phyloP scores from a whole-genome alignment of 176 grass and related monocot genomes.

The Secale cereale region DNA sequence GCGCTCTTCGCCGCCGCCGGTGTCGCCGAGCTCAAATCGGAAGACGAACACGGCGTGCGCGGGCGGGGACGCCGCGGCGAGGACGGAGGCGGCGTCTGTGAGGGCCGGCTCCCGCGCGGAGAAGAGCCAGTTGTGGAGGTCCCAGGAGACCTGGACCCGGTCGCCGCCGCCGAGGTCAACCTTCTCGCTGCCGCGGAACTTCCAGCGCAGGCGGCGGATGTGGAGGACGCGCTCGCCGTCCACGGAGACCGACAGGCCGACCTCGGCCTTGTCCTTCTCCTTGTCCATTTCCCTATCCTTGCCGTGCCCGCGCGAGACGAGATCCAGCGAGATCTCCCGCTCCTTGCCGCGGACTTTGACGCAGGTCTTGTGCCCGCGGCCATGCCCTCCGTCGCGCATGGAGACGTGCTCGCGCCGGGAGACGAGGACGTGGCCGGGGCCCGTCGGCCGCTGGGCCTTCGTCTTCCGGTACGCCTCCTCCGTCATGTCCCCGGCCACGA shows the following conservation, averaged over 20 bases:
- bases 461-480: slow-evolving; percentile 77
- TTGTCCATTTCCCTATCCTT: slow-evolving; percentile 4
- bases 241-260: slow-evolving; percentile 61
- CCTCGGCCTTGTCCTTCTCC: slow-evolving; percentile 37
- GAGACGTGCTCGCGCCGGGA: slow-evolving; percentile 72
- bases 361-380: slow-evolving; percentile 51
- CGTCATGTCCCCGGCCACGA: slow-evolving; percentile 69
- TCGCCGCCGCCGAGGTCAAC: slow-evolving; percentile 60
- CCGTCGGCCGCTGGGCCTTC: slow-evolving; percentile 19
- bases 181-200: slow-evolving; percentile 86
- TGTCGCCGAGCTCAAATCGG: slow-evolving; percentile 53
- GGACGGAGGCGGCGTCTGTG: slow-evolving; percentile 8
- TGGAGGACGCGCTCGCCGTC: slow-evolving; percentile 72
- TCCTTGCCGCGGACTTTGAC: slow-evolving; percentile 62
- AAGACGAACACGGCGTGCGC: slow-evolving; percentile 83
- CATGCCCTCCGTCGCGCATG: slow-evolving; percentile 27
- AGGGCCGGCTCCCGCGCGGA: slow-evolving; percentile 27
- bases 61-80: not conserved
- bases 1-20: slow-evolving; percentile 9
- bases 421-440: slow-evolving; percentile 32
- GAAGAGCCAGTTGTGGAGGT: slow-evolving; percentile 93
- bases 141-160: slow-evolving; percentile 77
- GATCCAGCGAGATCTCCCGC: slow-evolving; percentile 82
- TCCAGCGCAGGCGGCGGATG: slow-evolving; percentile 77
- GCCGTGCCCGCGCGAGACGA: slow-evolving; percentile 39